Percentiles rank a stretch among this genome's conserved stretches.
These are phyloP conservation scores for Pezicula neosporulosa DNA, from an alignment of 2,329 filamentous ascomycete species.

Conservation along the genomic window DNA sequence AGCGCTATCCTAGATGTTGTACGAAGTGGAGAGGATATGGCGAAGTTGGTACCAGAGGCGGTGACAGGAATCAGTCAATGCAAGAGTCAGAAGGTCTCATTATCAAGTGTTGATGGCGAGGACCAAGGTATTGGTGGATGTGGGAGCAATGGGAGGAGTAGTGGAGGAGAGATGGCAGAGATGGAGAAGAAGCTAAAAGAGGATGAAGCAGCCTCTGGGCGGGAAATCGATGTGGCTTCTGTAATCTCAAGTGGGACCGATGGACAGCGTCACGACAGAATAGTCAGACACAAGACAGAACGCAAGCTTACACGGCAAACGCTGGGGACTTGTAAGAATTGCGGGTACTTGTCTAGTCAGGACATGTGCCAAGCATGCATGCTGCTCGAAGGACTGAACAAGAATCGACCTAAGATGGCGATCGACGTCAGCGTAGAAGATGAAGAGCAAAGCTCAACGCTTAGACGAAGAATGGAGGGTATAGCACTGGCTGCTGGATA, in stretches of 20 bases:
- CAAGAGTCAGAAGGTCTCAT: constrained; percentile 37
- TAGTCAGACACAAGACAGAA: constrained; percentile 20
- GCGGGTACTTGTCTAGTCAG: constrained; percentile 95
- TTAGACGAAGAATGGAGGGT: constrained; percentile 46
- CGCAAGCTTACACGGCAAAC: constrained; percentile 57
- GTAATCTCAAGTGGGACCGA: constrained; percentile 11
- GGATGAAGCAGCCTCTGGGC: constrained; percentile 55
- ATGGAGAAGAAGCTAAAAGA: constrained; percentile 72
- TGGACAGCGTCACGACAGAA: constrained; percentile 21
- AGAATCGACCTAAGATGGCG: constrained; percentile 62
- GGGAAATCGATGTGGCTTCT: constrained; percentile 64
- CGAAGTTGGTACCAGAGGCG: constrained; percentile 69
- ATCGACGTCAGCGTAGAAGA: constrained; percentile 38
- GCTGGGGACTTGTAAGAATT: constrained; percentile 79
- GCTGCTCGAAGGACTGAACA: constrained; percentile 86
- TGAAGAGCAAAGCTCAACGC: constrained; percentile 43
- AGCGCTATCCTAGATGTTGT: constrained; percentile 96
- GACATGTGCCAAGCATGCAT: constrained; percentile 90
- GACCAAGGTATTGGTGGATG: constrained; percentile 66
- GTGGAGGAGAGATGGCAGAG: constrained; percentile 74
- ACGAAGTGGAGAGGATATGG: constrained; percentile 94
- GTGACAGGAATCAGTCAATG: constrained; percentile 44
- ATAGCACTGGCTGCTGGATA: constrained; percentile 35
- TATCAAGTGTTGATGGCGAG: constrained; percentile 27
- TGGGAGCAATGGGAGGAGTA: constrained; percentile 65